phyloP scores from a whole-genome alignment of 2,329 filamentous ascomycete genomes.

The Nigrospora osmanthi region DNA sequence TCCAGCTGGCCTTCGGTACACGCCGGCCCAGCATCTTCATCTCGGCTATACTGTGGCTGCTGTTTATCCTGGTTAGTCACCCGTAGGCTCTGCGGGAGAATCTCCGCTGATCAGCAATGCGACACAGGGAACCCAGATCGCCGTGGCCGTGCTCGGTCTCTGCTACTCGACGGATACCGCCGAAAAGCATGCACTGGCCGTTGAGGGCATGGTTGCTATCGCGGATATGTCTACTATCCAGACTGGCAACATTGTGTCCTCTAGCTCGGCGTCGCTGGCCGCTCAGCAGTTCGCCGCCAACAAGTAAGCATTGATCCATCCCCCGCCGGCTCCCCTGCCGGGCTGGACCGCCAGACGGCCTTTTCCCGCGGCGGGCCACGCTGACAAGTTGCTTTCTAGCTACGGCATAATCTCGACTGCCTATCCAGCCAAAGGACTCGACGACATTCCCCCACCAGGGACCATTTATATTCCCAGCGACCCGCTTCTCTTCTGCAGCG shows the following conservation, averaged over 20 bases:
- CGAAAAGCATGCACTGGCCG: conserved; percentile 21
- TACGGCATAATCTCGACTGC: conserved; percentile 29
- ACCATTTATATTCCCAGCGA: conserved; percentile 20
- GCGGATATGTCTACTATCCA: conserved; percentile 27
- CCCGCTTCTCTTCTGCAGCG: conserved; percentile 11
- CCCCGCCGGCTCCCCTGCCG: too few species aligned
- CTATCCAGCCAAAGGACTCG: conserved; percentile 11
- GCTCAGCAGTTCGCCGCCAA: conserved; percentile 35
- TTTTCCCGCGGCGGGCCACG: background rate
- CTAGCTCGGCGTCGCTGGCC: conserved; percentile 7
- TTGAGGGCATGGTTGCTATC: conserved; percentile 21
- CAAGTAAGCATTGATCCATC: conserved; percentile 14
- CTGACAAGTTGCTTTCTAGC: conserved; percentile 12
- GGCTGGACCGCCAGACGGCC: too few species aligned
- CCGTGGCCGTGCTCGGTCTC: conserved; percentile 31
- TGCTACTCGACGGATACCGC: conserved; percentile 32
- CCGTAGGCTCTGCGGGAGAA: too few species aligned
- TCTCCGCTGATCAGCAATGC: background rate
- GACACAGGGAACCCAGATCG: conserved; percentile 29
- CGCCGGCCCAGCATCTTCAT: conserved; percentile 17
- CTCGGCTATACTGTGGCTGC: conserved; percentile 18
- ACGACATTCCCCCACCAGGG: conserved; percentile 18
- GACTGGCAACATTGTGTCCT: conserved; percentile 17
- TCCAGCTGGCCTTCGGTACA: conserved; percentile 18
- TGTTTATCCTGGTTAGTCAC: conserved; percentile 20